These are phyloP conservation scores for Posidonia australis DNA, from an alignment of 106 monocot species.

Conservation along the genomic window DNA sequence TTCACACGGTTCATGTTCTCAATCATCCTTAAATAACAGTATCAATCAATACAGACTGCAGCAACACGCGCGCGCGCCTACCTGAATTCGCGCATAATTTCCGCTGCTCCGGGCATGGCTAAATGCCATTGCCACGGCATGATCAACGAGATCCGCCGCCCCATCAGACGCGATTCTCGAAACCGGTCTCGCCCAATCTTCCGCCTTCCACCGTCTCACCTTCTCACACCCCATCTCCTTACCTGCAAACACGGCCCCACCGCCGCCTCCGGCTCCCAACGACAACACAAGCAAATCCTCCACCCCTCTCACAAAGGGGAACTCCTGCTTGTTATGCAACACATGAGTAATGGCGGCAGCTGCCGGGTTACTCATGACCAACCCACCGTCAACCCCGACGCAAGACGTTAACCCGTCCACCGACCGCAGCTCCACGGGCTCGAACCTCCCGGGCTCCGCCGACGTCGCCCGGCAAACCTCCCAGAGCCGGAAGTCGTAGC, in stretches of 20 bases:
- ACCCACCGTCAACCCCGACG: slow-evolving; percentile 47
- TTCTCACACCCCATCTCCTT: slow-evolving; percentile 9
- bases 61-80: slow-evolving; percentile 3
- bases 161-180: slow-evolving; percentile 38
- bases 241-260: neutral
- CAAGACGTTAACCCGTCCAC: slow-evolving; percentile 36
- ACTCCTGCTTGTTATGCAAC: slow-evolving; percentile 72
- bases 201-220: slow-evolving; percentile 16
- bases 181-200: slow-evolving; percentile 42
- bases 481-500: slow-evolving; percentile 47
- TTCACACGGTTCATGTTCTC: too few relatives aligned
- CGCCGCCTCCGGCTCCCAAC: slow-evolving; percentile 20
- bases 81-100: slow-evolving; percentile 69
- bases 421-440: slow-evolving; percentile 33
- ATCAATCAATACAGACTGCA: too few relatives aligned
- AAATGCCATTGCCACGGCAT: slow-evolving; percentile 64
- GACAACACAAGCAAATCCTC: slow-evolving; percentile 77
- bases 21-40: too few relatives aligned
- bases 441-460: slow-evolving; percentile 33
- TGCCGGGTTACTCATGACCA: slow-evolving; percentile 58
- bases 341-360: slow-evolving; percentile 68
- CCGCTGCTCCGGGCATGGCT: slow-evolving; percentile 34
- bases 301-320: slow-evolving; percentile 62
- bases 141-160: slow-evolving; percentile 57
- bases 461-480: slow-evolving; percentile 41